Evolutionary conservation across 2,329 filamentous ascomycete species (phyloP).

Genomic region (Amesomyces nigricolor): DNA sequence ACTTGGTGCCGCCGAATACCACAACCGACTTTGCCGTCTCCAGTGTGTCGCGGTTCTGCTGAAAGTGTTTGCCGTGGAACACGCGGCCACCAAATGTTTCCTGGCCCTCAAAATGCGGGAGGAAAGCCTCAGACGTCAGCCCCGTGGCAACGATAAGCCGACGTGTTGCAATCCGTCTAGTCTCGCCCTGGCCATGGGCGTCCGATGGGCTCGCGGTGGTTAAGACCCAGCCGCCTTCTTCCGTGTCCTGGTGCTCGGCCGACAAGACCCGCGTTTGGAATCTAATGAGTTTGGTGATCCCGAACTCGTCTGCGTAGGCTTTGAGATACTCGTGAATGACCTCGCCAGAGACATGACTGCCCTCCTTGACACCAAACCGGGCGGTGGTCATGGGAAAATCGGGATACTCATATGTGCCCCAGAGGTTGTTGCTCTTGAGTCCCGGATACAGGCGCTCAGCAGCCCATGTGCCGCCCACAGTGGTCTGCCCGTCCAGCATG

Average conservation of each 20-base stretch:
- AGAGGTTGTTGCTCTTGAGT: conserved; percentile 67
- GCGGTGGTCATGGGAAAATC: conserved; percentile 64
- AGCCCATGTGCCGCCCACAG: conserved; percentile 65
- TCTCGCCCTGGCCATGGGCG: conserved; percentile 12
- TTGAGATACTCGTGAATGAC: conserved; percentile 44
- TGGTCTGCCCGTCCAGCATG: conserved; percentile 51
- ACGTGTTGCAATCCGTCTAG: conserved; percentile 31
- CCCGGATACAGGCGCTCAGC: conserved; percentile 61
- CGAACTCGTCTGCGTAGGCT: conserved; percentile 41
- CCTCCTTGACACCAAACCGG: conserved; percentile 42
- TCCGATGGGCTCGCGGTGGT: conserved; percentile 23
- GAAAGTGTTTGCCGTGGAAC: conserved; percentile 47
- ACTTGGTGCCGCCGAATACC: conserved; percentile 59
- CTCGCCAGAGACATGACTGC: conserved; percentile 43
- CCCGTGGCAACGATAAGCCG: conserved; percentile 54
- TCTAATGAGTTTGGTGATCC: conserved; percentile 36
- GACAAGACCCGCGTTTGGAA: conserved; percentile 36
- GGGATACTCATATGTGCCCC: conserved; percentile 66
- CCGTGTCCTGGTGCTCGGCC: conserved; percentile 36
- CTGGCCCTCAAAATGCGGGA: conserved; percentile 43
- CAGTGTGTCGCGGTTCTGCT: conserved; percentile 37
- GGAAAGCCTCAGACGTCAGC: conserved; percentile 44
- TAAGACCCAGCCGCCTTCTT: conserved; percentile 39
- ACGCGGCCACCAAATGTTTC: conserved; percentile 42
- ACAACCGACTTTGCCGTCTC: conserved; percentile 41